phyloP scores from a whole-genome alignment of 225 moss, liverwort and hornwort species.

The Bryoerythrophyllum caledonicum region DNA sequence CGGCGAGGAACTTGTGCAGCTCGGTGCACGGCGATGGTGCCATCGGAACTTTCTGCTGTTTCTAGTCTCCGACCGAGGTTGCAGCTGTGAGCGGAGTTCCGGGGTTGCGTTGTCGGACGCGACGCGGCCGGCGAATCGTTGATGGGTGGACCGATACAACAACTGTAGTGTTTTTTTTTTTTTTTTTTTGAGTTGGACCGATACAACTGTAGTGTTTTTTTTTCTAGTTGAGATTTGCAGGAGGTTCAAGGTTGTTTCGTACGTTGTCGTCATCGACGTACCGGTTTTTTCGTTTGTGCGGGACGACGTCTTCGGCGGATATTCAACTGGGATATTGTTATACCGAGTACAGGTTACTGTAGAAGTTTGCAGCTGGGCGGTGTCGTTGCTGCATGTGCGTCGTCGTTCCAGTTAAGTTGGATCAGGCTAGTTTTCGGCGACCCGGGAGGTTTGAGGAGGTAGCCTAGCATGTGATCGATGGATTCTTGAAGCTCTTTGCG shows the following conservation, averaged over 20 bases:
- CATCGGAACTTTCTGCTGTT: background rate
- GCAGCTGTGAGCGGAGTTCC: background rate
- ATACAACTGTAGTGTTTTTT: no score
- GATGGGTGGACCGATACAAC: background rate
- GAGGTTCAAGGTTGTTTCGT: background rate
- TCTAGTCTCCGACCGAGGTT: background rate
- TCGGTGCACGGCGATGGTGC: background rate
- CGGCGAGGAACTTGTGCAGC: background rate
- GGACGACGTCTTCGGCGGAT: background rate
- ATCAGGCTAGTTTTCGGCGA: background rate
- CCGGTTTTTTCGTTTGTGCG: background rate
- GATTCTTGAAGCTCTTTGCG: background rate
- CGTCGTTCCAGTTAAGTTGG: background rate
- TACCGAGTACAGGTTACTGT: background rate
- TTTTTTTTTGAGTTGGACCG: no score
- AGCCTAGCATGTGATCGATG: background rate
- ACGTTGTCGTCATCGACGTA: background rate
- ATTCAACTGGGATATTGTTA: background rate
- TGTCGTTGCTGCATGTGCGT: background rate
- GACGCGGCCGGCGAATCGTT: background rate
- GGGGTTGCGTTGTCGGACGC: background rate
- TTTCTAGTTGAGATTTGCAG: background rate
- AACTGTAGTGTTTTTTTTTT: no score
- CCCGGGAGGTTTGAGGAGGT: background rate
- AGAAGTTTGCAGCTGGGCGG: background rate